Evolutionary conservation across 257 asterid genomes (phyloP), one percentile per base, ranked within the genome.

Genomic region (Paulownia fortunei): DNA sequence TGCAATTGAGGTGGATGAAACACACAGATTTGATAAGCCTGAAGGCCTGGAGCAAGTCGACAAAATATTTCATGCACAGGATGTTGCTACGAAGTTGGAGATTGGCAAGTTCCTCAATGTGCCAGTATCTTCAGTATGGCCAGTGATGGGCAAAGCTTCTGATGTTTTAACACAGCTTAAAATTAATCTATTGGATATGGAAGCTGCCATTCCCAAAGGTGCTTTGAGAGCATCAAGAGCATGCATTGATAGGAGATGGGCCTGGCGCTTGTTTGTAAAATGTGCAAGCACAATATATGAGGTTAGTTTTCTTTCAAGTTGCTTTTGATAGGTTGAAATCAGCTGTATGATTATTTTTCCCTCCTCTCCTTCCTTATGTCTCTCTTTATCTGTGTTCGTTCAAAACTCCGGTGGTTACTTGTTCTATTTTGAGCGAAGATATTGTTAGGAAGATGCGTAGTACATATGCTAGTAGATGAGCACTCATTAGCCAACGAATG

Each of bases 241-340:
- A 49, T 51, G 49, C 62, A 8, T 41, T 19, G 58, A 58, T 10
- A 74, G 37, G 62, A 81, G 46, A 61, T 36, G 49, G 27, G 63
- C 63, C 26, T 76, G 81, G 81, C 81, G 70, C 4, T 27, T 58
- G 19, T 70, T 81, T 30, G 70, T 61, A 3, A 81, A 70, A 62
- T 56, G 5, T 26, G 81, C 77, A 11, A 56, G 51, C 47, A 76
- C 75, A 0, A 76, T 76, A 34, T 81, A 70, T 12, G 76, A 81
- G 85, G 82, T 81, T 37, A 12, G 78, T 69, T 30, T 27, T 68
- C 13, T 46, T 16, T 6, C 27, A 23, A 23, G 4, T 11, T 19
- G 8, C 10, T 23, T 49, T 24, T 80, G 30, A 37, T 18, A 2
- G 41, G 16, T 8, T 59, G 37, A 54, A 18, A n/a, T 36, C 37